Percentiles rank a stretch among this genome's conserved stretches.
phyloP scores from a whole-genome alignment of 176 grass and related monocot species.

The Oryza meyeriana region DNA sequence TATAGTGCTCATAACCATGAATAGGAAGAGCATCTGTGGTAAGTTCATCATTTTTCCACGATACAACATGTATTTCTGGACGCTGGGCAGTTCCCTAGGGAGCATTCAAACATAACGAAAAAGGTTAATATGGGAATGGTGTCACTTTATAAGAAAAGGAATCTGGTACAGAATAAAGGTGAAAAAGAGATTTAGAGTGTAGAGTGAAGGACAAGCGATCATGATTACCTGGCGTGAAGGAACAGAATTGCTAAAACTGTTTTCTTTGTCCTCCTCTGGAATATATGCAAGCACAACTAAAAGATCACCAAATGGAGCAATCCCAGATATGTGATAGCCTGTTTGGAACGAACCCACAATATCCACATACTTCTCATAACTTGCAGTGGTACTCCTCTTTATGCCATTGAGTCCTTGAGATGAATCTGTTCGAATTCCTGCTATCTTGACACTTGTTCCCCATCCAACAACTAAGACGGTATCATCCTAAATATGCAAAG shows the following conservation, averaged over 20 bases:
- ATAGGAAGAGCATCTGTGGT: constrained; percentile 96
- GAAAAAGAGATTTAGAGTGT: neutral
- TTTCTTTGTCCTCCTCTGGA: constrained; percentile 70
- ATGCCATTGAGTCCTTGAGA: constrained; percentile 76
- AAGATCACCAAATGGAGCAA: constrained; percentile 94
- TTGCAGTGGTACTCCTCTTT: constrained; percentile 58
- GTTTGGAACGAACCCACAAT: constrained; percentile 98
- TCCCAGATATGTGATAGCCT: constrained; percentile 88
- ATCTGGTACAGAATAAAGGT: neutral
- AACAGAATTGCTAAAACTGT: constrained; percentile 45
- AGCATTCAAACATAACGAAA: constrained; percentile 10
- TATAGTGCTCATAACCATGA: constrained; percentile 97
- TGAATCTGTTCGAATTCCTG: constrained; percentile 70
- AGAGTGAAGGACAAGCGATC: constrained; percentile 18
- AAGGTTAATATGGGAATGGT: constrained; percentile 22
- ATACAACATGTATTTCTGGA: constrained; percentile 93
- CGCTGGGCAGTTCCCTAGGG: constrained; percentile 87
- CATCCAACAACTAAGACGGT: constrained; percentile 93
- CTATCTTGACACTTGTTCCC: constrained; percentile 91
- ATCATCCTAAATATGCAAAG: constrained; percentile 67
- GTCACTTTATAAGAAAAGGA: constrained; percentile 20
- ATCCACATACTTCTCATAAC: constrained; percentile 85
- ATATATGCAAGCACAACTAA: constrained; percentile 93
- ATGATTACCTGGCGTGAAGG: constrained; percentile 71
- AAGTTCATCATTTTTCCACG: constrained; percentile 95